These are phyloP conservation scores for Cytospora piceae DNA, from an alignment of 2,329 filamentous ascomycete genomes.

Conservation along the genomic window DNA sequence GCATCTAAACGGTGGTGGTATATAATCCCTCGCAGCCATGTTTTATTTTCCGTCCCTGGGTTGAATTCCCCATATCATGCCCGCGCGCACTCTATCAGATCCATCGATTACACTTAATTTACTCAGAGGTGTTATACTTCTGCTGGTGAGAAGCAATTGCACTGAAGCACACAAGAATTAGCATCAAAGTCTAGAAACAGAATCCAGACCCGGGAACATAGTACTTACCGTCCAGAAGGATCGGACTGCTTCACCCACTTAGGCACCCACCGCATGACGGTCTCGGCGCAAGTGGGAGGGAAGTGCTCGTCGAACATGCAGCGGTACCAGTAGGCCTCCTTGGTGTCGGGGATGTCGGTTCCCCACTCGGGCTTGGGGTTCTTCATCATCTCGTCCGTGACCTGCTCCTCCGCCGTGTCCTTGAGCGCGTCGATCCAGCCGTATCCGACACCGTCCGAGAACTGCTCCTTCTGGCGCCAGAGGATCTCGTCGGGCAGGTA, in stretches of 20 bases:
- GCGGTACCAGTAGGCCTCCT: conserved; percentile 99
- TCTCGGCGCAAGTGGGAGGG: conserved; percentile 85
- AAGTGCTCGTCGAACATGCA: conserved; percentile 99
- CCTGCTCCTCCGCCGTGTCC: conserved; percentile 85
- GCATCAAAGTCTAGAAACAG: neutral
- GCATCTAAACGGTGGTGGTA: conserved; percentile 5
- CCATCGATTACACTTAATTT: neutral
- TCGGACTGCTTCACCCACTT: conserved; percentile 97
- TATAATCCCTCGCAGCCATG: neutral
- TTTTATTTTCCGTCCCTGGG: neutral
- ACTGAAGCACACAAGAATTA: conserved; percentile 47
- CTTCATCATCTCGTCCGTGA: conserved; percentile 98
- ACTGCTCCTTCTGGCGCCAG: conserved; percentile 99
- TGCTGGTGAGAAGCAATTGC: conserved; percentile 76
- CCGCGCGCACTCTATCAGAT: neutral
- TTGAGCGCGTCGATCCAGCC: conserved; percentile 98
- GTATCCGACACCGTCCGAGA: conserved; percentile 97
- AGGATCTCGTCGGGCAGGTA: conserved; percentile 97
- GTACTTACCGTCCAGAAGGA: conserved; percentile 80
- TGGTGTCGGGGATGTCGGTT: conserved; percentile 87
- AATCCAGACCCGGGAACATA: neutral
- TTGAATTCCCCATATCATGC: neutral
- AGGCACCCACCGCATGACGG: conserved; percentile 94
- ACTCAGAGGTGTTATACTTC: conserved; percentile 65
- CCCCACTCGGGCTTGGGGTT: conserved; percentile 98